These are phyloP conservation scores for Plectranthus barbatus DNA, from an alignment of 257 asterid genomes.

Conservation along the genomic window DNA sequence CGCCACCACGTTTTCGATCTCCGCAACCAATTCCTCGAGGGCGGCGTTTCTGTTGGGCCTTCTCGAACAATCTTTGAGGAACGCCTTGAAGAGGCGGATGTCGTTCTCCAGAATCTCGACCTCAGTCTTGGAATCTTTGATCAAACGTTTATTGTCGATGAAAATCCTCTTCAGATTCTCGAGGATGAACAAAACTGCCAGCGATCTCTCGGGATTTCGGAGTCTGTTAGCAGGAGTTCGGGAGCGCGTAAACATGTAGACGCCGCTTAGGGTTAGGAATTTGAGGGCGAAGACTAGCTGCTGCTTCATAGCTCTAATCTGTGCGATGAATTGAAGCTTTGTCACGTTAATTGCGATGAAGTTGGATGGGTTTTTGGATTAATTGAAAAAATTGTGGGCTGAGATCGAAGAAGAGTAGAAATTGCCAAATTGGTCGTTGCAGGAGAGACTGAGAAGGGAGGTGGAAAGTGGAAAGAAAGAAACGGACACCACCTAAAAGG, in stretches of 20 bases:
- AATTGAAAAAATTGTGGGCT: background rate
- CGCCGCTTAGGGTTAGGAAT: constrained; percentile 25
- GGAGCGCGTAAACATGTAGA: constrained; percentile 34
- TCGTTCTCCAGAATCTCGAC: constrained; percentile 32
- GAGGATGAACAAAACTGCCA: constrained; percentile 25
- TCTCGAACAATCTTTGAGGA: constrained; percentile 25
- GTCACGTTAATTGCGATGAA: background rate
- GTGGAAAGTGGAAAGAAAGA: background rate
- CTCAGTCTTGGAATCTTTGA: constrained; percentile 23
- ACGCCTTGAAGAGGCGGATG: constrained; percentile 31
- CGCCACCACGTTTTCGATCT: constrained; percentile 25
- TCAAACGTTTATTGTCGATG: constrained; percentile 17
- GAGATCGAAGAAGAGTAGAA: no score
- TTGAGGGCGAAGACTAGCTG: constrained; percentile 25
- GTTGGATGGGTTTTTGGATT: background rate
- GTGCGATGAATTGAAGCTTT: background rate
- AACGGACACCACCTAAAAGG: background rate
- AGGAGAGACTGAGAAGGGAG: background rate
- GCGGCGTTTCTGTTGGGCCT: background rate
- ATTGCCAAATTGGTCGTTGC: background rate
- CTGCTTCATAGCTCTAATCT: constrained; percentile 21
- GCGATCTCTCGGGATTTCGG: constrained; percentile 19
- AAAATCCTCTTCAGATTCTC: constrained; percentile 29
- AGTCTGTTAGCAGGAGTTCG: constrained; percentile 24
- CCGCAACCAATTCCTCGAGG: constrained; percentile 10